phyloP scores from a whole-genome alignment of 1,139 yeast species.

The Candida sanyaensis region DNA sequence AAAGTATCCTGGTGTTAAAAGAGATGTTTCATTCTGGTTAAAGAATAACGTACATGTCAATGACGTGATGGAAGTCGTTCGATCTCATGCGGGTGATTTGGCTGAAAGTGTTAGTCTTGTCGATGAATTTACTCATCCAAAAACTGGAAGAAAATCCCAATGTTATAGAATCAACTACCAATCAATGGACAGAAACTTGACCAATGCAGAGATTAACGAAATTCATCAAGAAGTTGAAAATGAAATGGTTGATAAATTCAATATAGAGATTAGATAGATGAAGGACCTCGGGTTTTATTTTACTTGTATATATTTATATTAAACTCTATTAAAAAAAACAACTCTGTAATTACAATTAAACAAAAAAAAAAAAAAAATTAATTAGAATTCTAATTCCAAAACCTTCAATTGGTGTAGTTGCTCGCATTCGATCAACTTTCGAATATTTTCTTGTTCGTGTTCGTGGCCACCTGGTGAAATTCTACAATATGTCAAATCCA shows the following conservation, averaged over 20 bases:
- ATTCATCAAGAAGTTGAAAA: conserved; percentile 66
- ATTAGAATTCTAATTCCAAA: conserved; percentile 6
- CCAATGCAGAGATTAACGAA: conserved; percentile 75
- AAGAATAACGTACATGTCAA: conserved; percentile 64
- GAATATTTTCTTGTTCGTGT: conserved; percentile 2
- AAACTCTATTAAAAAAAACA: not conserved
- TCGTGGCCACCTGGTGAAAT: not conserved
- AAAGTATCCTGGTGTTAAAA: conserved; percentile 80
- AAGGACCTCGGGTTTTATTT: not conserved
- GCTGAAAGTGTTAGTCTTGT: conserved; percentile 82
- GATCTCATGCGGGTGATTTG: conserved; percentile 81
- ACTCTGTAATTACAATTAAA: not conserved
- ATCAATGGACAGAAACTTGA: conserved; percentile 90
- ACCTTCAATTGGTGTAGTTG: conserved; percentile 4
- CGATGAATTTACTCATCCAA: conserved; percentile 86
- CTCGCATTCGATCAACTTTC: conserved; percentile 5
- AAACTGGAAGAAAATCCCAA: conserved; percentile 72
- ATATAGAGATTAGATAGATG: conserved; percentile 60
- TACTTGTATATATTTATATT: conserved; percentile 1
- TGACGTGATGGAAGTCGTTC: conserved; percentile 91
- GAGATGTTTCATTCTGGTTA: conserved; percentile 94
- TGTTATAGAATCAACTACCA: conserved; percentile 92
- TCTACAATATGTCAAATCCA: conserved; percentile 21
- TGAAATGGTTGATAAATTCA: conserved; percentile 51
- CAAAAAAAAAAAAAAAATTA: not conserved